Conservation (phyloP, 768 basidiomycete species). For the Naganishia randhawae region DNA sequence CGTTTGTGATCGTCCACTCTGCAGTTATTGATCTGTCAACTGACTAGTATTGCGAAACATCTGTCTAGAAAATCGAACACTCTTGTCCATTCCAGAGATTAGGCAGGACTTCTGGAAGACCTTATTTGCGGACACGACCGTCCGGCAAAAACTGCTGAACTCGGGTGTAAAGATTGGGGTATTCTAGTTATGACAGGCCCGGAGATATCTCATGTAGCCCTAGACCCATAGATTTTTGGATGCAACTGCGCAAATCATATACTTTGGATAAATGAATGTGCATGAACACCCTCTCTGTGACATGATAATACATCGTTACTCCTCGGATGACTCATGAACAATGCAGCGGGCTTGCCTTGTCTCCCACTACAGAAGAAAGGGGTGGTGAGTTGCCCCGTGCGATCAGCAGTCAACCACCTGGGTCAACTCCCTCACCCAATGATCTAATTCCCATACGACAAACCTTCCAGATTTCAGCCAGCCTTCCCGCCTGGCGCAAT, state of each 20-base stretch:
- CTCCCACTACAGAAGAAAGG: no score
- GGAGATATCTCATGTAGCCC: background rate
- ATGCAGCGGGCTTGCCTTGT: no score
- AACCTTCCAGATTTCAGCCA: constrained; percentile 40
- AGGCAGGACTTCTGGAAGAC: constrained; percentile 48
- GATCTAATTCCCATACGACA: constrained; percentile 39
- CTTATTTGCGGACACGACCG: constrained; percentile 38
- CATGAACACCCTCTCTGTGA: no score
- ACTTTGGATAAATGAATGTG: no score
- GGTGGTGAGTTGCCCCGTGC: no score
- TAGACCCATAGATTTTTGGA: constrained; percentile 5
- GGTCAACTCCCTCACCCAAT: constrained; percentile 41
- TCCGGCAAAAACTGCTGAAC: constrained; percentile 35
- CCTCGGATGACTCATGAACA: no score
- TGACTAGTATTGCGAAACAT: background rate
- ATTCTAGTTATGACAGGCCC: constrained; percentile 30
- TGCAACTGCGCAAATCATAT: no score
- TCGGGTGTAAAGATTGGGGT: constrained; percentile 43
- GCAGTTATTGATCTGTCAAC: no score
- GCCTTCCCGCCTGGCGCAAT: constrained; percentile 38
- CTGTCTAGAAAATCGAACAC: constrained; percentile 43
- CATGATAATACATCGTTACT: no score
- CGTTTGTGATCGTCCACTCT: background rate
- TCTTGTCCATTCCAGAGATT: constrained; percentile 46
- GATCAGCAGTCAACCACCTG: constrained; percentile 21